Evolutionary conservation across 176 grass and related monocot species (phyloP).

Genomic region (Cocos nucifera): DNA sequence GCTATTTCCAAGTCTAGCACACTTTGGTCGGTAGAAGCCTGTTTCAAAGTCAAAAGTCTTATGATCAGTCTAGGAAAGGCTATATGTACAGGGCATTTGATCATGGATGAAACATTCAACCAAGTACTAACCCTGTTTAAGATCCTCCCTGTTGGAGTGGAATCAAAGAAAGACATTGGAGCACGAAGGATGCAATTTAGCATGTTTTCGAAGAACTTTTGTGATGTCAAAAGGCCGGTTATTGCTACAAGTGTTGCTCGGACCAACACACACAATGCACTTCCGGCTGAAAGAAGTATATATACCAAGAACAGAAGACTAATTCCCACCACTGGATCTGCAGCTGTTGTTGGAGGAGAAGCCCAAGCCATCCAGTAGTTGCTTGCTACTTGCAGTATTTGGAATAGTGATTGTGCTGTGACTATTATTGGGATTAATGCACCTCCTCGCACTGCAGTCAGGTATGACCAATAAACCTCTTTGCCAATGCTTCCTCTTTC

Average conservation of each 20-base stretch:
- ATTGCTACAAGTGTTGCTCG: constrained; percentile 46
- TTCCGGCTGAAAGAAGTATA: constrained; percentile 48
- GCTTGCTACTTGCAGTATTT: constrained; percentile 77
- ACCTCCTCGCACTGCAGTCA: constrained; percentile 62
- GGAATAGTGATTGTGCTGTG: constrained; percentile 59
- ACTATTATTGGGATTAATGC: constrained; percentile 65
- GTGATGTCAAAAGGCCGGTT: constrained; percentile 52
- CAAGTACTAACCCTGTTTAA: constrained; percentile 69
- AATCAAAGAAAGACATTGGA: constrained; percentile 98
- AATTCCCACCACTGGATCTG: constrained; percentile 40
- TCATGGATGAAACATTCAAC: background rate
- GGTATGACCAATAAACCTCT: constrained; percentile 76
- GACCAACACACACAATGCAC: constrained; percentile 55
- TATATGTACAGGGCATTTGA: background rate
- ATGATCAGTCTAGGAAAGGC: constrained; percentile 7
- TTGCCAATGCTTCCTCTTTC: constrained; percentile 83
- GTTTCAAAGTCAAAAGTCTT: constrained; percentile 6
- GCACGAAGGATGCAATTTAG: constrained; percentile 63
- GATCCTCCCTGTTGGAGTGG: constrained; percentile 91
- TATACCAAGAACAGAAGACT: constrained; percentile 62
- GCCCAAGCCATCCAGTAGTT: constrained; percentile 99
- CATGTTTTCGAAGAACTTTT: constrained; percentile 86
- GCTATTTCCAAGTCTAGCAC: constrained; percentile 77
- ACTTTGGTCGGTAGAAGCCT: constrained; percentile 90
- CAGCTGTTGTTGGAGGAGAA: constrained; percentile 44